Evolutionary conservation across 2,329 filamentous ascomycete species (phyloP), one percentile per base, ranked within the genome.

Genomic region (Allantophomopsis cytisporea): DNA sequence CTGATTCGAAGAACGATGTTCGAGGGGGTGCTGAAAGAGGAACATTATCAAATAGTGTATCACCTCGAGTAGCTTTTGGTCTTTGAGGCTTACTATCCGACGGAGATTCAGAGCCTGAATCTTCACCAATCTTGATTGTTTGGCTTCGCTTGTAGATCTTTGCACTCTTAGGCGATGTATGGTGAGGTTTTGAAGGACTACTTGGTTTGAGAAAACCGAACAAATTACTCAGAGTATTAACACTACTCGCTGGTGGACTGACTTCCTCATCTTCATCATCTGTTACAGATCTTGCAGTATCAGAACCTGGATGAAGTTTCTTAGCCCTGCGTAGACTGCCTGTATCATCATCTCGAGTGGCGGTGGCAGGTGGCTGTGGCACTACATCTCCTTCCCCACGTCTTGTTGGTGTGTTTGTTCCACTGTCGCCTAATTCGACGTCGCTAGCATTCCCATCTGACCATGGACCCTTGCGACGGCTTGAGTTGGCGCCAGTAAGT

Each of bases 1-100:
- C 91, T 4, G 89, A 88, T 61, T 98, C 91, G 43, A 98, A 94
- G 45, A 98, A 83, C 0, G 85, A 93, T 1, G 91, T 96, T 50
- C 76, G 82, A 0, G 91, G 91, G 4, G 91, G 91, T 7, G 85
- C 80, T 39, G 73, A 66, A 40, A 82, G 58, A 32, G 66, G 60
- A 2, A 54, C 47, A 8, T 64, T 64, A 13, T 64, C 61, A 1
- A 71, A 73, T 4, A 50, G 49, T 4, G 43, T 35, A 31, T 53
- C 48, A 23, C 50, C 50, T 5, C 46, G 47, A 8, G 53, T 54
- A 13, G 46, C 51, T 38, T 50, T 54, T 11, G 21, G 20, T 69
- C 14, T 54, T 61, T 17, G 18, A 23, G 40, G 7, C 68, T 31
- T 53, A 60, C 42, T 18, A 36, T 30, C 40, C 28, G 37, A 46